Evolutionary conservation across 176 grass and related monocot genomes (phyloP), one percentile per base, ranked within the genome.

Genomic region (Calamus simplicifolius): DNA sequence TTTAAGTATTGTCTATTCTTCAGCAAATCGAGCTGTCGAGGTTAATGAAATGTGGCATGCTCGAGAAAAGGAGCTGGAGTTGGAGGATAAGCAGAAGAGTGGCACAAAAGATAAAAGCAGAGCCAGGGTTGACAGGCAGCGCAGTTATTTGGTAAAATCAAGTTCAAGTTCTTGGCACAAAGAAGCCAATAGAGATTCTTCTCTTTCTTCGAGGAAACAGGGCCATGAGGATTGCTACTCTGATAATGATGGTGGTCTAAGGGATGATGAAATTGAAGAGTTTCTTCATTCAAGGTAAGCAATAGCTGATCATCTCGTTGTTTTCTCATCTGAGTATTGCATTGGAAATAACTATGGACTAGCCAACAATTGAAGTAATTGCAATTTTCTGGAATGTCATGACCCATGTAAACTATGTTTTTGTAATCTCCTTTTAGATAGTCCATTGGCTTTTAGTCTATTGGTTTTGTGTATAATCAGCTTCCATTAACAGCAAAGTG

Each of bases 11-110:
- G 48, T 4, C 19, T 28, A 5, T 27, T 29, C 16, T 35, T 49
- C 48, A 96, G 91, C 91, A 69, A 96, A 96, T 72, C 77, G 77
- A 81, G 80, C 69, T 77, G 80, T 90, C 27, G 91, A 90, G 77
- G 80, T 96, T 13, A 25, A 82, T 58, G 91, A 96, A 70, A 90
- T 96, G 91, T 96, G 91, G 91, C 71, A 61, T 63, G 83, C 86
- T 27, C 86, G 91, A 25, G 80, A 90, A 29, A 96, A 90, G 80
- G 91, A 96, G 69, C 57, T 74, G 43, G 80, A 81, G 58, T 62
- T 96, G 59, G 83, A 96, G 54, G 73, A 62, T 55, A 96, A 82
- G 58, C 19, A 68, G 56, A 81, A 79, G 56, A 51, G 48, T 16
- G 73, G 48, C 69, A 56, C 52, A 63, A 77, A 68, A 48, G 63